These are phyloP conservation scores for Phylloporus rhodoxanthus DNA, from an alignment of 768 basidiomycete species.

Conservation along the genomic window DNA sequence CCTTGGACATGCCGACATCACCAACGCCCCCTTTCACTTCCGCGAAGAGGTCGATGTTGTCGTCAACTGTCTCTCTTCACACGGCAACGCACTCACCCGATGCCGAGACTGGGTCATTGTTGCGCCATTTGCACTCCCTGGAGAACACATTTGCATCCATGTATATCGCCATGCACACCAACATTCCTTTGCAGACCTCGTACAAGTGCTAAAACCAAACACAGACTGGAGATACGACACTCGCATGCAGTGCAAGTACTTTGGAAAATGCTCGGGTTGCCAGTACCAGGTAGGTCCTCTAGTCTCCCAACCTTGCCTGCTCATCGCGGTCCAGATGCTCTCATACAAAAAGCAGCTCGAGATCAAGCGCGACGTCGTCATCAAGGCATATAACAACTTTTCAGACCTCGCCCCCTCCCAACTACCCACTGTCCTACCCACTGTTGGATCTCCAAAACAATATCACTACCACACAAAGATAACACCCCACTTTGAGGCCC, in stretches of 20 bases:
- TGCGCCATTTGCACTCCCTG: slow-evolving; percentile 79
- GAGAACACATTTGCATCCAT: slow-evolving; percentile 68
- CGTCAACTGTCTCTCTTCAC: slow-evolving; percentile 58
- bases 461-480: slow-evolving; percentile 96
- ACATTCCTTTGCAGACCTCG: slow-evolving; percentile 70
- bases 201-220: slow-evolving; percentile 63
- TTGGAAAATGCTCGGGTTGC: slow-evolving; percentile 86
- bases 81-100: slow-evolving; percentile 58
- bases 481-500: slow-evolving; percentile 90
- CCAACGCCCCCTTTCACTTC: slow-evolving; percentile 53
- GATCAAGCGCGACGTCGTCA: slow-evolving; percentile 79
- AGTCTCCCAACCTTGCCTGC: neutral
- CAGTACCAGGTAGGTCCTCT: slow-evolving; percentile 66
- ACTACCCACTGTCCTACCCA: slow-evolving; percentile 64
- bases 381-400: slow-evolving; percentile 78
- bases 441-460: slow-evolving; percentile 81
- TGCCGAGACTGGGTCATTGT: slow-evolving; percentile 72
- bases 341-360: slow-evolving; percentile 82
- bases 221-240: slow-evolving; percentile 56
- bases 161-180: slow-evolving; percentile 67
- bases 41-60: slow-evolving; percentile 62
- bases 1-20: slow-evolving; percentile 39
- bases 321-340: slow-evolving; percentile 56
- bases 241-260: slow-evolving; percentile 76
- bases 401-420: slow-evolving; percentile 55